Base-by-base conservation (phyloP, 805 yeast genomes). In the Cyberlindnera meyerae region DNA sequence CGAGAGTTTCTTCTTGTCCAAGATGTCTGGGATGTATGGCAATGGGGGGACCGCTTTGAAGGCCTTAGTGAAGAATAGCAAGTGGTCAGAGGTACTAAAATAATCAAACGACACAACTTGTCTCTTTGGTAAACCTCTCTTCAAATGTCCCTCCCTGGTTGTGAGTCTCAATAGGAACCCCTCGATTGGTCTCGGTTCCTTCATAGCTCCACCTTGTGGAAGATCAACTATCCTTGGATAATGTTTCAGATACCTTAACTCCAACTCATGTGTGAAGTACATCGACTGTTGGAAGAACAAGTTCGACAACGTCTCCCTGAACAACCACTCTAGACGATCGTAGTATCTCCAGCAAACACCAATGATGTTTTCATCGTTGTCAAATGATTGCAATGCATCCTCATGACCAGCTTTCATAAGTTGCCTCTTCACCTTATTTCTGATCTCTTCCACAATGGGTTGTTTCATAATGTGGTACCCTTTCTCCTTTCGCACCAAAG, bases 141-240 rank as follows among this genome's bases (percentile, higher is more conserved):
- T 58, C 42, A 46, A 57, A 49, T 44, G 48, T 0, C 86, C 86
- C 6, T 57, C 52, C 39, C 71, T 65, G 29, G 75, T 68, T 0
- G 79, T 69, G 21, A 81, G 54, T 33, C 79, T 68, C 3, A 74
- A 62, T 15, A 89, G 56, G 54, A 83, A 88, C 0, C 97, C 97
- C 60, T 90, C 97, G 8, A 87, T 57, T 0, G 95, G 79, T 0
- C 61, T 35, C 0, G 96, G 96, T 52, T 82, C 95, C 1, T 45
- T 33, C 14, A 66, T 8, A 11, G 20, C 21, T 41, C 5, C 9
- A 2, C 24, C 37, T 3, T 55, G 58, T 25, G 45, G 48, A 22
- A 47, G 21, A 35, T 36, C 34, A 2, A 65, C 51, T 2, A 29
- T 26, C 33, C 62, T 52, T 4, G 73, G 63, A 39, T 67, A 65